A percentile compares a stretch with the other conserved stretches of the same genome.
phyloP scores from a whole-genome alignment of 805 yeast species.

The Cyberlindnera veronae region DNA sequence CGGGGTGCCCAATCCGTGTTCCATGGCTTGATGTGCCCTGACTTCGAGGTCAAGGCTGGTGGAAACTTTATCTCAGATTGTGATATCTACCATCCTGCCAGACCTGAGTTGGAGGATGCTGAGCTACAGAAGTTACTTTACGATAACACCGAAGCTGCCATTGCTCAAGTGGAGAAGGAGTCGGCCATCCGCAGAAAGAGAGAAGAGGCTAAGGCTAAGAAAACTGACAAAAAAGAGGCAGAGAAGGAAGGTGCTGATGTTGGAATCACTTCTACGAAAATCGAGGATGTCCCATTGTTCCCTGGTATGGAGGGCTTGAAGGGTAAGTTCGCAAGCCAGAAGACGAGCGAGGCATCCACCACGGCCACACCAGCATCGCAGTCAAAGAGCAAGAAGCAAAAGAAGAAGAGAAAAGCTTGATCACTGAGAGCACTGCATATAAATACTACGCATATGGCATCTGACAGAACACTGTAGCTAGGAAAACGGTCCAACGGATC shows the following conservation, averaged over 20 bases:
- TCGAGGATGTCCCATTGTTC: conserved; percentile 23
- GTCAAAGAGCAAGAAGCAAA: conserved; percentile 1
- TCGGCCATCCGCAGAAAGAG: conserved; percentile 66
- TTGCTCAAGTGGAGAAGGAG: conserved; percentile 61
- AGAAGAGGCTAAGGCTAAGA: conserved; percentile 18
- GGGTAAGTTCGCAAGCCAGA: conserved; percentile 20
- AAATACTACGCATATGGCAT: too few species aligned
- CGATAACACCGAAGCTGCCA: conserved; percentile 55
- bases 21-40: conserved; percentile 69
- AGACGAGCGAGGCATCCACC: conserved; percentile 22
- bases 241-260: conserved; percentile 7
- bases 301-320: conserved; percentile 24
- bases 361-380: not conserved
- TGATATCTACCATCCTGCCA: conserved; percentile 45
- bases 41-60: conserved; percentile 56
- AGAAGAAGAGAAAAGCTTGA: conserved; percentile 9
- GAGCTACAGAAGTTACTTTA: conserved; percentile 59
- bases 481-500: too few species aligned
- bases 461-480: too few species aligned
- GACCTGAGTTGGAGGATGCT: conserved; percentile 61
- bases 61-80: conserved; percentile 78
- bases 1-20: conserved; percentile 81
- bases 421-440: too few species aligned
- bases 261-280: conserved; percentile 4
- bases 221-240: conserved; percentile 1